phyloP scores from a whole-genome alignment of 345 rosid species.

The Hypericum androsaemum region DNA sequence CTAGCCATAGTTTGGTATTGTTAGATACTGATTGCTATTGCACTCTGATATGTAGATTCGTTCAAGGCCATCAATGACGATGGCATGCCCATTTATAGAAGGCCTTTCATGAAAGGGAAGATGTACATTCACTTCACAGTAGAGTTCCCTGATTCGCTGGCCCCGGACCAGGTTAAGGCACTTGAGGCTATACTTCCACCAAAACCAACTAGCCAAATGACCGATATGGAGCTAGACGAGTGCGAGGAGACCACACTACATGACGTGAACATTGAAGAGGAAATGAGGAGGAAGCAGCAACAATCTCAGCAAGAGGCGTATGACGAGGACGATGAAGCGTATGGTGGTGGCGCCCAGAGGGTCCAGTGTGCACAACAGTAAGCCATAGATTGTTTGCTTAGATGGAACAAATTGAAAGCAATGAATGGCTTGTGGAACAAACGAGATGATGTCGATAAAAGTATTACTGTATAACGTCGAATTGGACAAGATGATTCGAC shows the following conservation, averaged over 20 bases:
- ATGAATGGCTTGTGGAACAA: too few relatives aligned
- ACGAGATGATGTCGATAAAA: too few relatives aligned
- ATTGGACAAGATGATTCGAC: too few relatives aligned
- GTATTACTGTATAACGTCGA: too few relatives aligned
- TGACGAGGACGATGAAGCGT: constrained; percentile 48
- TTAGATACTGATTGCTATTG: background rate
- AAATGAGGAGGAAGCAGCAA: constrained; percentile 69
- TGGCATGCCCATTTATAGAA: constrained; percentile 78
- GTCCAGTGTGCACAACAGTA: constrained; percentile 61
- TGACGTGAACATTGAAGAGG: constrained; percentile 83
- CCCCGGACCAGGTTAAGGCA: constrained; percentile 58
- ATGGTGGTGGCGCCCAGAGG: constrained; percentile 42
- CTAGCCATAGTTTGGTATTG: background rate
- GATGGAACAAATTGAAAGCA: too few relatives aligned
- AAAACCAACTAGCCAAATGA: constrained; percentile 32
- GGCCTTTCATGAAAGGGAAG: constrained; percentile 89
- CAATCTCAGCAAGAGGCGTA: constrained; percentile 22
- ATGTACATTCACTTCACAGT: constrained; percentile 71
- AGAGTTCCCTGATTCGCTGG: constrained; percentile 79
- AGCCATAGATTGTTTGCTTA: background rate
- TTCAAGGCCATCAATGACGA: constrained; percentile 76
- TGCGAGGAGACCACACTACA: constrained; percentile 85
- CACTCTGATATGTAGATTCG: constrained; percentile 18
- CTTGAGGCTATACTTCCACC: constrained; percentile 55
- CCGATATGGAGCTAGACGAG: constrained; percentile 77